Base-by-base conservation (phyloP, 2,329 filamentous ascomycete genomes). In the Dactylella cylindrospora region DNA sequence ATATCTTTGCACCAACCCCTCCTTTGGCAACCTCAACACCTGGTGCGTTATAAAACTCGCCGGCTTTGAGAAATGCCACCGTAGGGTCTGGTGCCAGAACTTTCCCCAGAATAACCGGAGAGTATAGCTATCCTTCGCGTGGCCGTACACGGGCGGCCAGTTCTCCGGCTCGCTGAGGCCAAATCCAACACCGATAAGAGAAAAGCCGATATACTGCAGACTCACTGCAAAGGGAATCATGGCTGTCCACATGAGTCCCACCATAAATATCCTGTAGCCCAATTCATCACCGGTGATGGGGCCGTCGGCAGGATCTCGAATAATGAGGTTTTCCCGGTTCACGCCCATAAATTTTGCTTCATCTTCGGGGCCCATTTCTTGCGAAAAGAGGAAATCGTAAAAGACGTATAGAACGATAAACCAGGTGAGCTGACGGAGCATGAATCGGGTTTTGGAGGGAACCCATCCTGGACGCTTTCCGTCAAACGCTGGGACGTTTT, bases 71-170 rank as follows among this genome's bases (percentile, higher is more conserved):
- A 61, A 61, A 25, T 61, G 55, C 40, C 46, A 53, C 3, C 60
- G 32, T 9, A 65, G 36, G 9, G 53, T 65, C 17, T 65, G 60
- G 29, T 65, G 60, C 60, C 60, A 65, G 32, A 65, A 60, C 12
- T 65, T 65, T 5, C 53, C 52, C 60, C 60, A 60, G 46, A 47
- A 65, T 3, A 57, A 26, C 1, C 60, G 29, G 15, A 65, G 39
- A 0, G 60, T 65, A 31, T 55, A 52, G n/a, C 52, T 57, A 10
- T 65, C 60, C 31, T 20, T 47, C 1, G 36, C n/a, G 9, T 29
- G 22, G 5, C 52, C 60, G 26, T 47, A 60, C 2, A 23, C 20
- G 2, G 60, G 60, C 9, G 60, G 60, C 60, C 60, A 65, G 29
- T 65, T 52, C 15, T 52, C 51, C 36, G 60, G 60, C 33, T 60